Percentiles rank a stretch among this genome's conserved stretches.
phyloP scores from a whole-genome alignment of 129 eudicot genomes.

The Solidago caesia region DNA sequence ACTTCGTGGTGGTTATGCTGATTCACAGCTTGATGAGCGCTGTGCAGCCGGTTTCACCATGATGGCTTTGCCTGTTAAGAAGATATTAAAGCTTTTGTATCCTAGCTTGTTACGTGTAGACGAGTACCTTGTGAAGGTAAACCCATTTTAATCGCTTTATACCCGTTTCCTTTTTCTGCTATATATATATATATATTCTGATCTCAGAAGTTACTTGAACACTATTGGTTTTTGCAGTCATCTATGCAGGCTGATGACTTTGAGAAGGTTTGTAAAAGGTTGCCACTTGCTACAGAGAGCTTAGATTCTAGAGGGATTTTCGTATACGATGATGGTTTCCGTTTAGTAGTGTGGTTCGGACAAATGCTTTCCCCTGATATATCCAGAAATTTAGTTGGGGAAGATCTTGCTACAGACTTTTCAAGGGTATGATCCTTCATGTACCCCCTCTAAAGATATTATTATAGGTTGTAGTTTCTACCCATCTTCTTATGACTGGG shows the following conservation, averaged over 20 bases:
- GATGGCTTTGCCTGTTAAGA: slow-evolving; percentile 91
- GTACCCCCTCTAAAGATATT: not conserved
- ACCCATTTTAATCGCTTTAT: not conserved
- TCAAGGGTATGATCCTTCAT: slow-evolving; percentile 63
- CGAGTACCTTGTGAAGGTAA: slow-evolving; percentile 64
- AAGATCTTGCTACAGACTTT: slow-evolving; percentile 65
- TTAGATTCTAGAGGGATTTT: slow-evolving; percentile 79
- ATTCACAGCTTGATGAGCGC: slow-evolving; percentile 83
- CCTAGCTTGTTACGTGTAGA: slow-evolving; percentile 73
- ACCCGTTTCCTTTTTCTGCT: not conserved
- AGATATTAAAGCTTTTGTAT: slow-evolving; percentile 68
- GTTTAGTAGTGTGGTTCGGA: slow-evolving; percentile 91
- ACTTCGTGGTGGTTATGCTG: slow-evolving; percentile 85
- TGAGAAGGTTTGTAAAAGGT: slow-evolving; percentile 43
- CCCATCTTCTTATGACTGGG: not conserved
- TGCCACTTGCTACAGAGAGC: slow-evolving; percentile 75
- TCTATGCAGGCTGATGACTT: slow-evolving; percentile 41
- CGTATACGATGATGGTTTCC: slow-evolving; percentile 82
- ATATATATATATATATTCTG: not conserved
- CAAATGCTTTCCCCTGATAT: slow-evolving; percentile 73
- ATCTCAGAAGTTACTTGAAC: not conserved
- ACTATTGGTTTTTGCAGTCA: slow-evolving; percentile 23
- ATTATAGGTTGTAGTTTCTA: not conserved
- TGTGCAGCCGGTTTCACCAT: slow-evolving; percentile 90
- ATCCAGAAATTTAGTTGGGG: slow-evolving; percentile 60